These are phyloP conservation scores for Endocarpon pusillum DNA, from an alignment of 495 filamentous ascomycete species.

Conservation along the genomic window DNA sequence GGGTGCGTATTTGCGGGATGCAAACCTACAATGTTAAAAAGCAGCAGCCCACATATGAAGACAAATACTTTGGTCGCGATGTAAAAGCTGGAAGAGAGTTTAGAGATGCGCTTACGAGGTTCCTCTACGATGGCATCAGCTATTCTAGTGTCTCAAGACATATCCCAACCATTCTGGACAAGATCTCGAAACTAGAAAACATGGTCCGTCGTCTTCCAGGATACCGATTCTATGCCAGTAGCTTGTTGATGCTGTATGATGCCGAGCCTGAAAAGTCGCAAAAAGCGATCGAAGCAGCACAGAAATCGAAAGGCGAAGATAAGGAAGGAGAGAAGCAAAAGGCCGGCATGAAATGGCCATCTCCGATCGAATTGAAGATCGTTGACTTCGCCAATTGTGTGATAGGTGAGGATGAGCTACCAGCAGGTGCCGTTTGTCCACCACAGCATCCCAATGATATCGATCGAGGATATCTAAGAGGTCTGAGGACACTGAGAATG, in stretches of 20 bases:
- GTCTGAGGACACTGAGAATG: constrained; percentile 57
- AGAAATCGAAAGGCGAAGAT: constrained; percentile 23
- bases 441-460: constrained; percentile 64
- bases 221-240: constrained; percentile 92
- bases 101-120: constrained; percentile 71
- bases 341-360: constrained; percentile 19
- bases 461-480: constrained; percentile 78
- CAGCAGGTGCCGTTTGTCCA: constrained; percentile 53
- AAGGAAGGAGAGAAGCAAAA: constrained; percentile 21
- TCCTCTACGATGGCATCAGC: constrained; percentile 81
- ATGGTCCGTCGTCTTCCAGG: constrained; percentile 65
- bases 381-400: constrained; percentile 98
- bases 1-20: constrained; percentile 87
- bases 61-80: constrained; percentile 92
- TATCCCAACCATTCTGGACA: constrained; percentile 72
- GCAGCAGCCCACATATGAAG: constrained; percentile 72
- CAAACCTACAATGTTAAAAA: constrained; percentile 84
- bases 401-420: constrained; percentile 57
- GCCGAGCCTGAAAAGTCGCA: constrained; percentile 32
- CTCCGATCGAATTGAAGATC: constrained; percentile 70
- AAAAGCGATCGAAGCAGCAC: constrained; percentile 5
- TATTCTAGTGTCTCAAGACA: constrained; percentile 60
- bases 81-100: constrained; percentile 82
- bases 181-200: constrained; percentile 61
- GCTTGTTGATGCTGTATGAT: constrained; percentile 87